These are phyloP conservation scores for Mucor piriformis DNA, from an alignment of 371 early-diverging fungal genomes.

Conservation along the genomic window DNA sequence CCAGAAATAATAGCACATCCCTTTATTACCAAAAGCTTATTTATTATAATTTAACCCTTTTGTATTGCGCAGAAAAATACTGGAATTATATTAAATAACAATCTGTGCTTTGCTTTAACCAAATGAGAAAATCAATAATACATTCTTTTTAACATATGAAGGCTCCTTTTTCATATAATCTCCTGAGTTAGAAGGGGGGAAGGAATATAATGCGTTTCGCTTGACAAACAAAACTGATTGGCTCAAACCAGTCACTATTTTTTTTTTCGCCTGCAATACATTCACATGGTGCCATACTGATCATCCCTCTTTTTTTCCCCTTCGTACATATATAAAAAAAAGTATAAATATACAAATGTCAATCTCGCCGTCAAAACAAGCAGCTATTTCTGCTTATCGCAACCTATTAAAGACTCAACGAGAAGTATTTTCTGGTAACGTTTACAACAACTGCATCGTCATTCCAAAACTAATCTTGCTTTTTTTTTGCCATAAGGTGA, in stretches of 20 bases:
- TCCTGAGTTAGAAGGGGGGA: not conserved
- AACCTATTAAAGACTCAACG: constrained; percentile 19
- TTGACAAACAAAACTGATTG: constrained; percentile 1
- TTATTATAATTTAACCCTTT: constrained; percentile 4
- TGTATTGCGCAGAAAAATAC: not conserved
- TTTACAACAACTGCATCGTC: not conserved
- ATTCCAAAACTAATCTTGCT: not conserved
- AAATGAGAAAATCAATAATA: not conserved
- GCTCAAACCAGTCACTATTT: constrained; percentile 2
- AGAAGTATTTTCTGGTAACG: constrained; percentile 14
- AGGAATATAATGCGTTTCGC: too few relatives aligned
- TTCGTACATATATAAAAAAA: constrained; percentile 39
- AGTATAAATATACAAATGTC: not conserved
- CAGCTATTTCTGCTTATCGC: constrained; percentile 20
- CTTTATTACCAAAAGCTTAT: not conserved
- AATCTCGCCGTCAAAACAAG: constrained; percentile 19
- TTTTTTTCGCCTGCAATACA: not conserved
- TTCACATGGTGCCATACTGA: not conserved
- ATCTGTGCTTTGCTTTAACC: constrained; percentile 6
- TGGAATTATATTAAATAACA: constrained; percentile 1
- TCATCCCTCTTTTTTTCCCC: not conserved
- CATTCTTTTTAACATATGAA: constrained; percentile 5
- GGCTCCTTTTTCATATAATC: constrained; percentile 8
- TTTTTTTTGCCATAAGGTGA: constrained; percentile 3
- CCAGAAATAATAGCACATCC: not conserved